Conservation (phyloP, 2,329 filamentous ascomycete species). For the Pseudocercospora pini-densiflorae region DNA sequence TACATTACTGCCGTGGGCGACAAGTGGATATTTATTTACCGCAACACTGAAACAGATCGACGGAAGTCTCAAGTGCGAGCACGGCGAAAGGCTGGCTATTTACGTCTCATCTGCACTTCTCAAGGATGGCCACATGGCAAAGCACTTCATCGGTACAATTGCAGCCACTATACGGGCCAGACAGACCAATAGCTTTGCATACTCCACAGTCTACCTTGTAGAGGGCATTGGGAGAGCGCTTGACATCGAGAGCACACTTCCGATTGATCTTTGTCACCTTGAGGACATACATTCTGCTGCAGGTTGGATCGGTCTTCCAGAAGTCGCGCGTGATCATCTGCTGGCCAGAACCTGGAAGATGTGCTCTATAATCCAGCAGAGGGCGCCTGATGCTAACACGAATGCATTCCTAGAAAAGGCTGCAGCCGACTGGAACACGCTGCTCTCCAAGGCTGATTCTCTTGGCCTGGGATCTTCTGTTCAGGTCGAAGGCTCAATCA, state of each 20-base stretch:
- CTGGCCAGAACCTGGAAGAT: conserved; percentile 38
- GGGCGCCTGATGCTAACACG: not conserved
- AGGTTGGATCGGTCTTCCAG: conserved; percentile 46
- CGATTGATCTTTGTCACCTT: conserved; percentile 11
- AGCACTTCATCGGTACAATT: conserved; percentile 37
- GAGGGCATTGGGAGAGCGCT: conserved; percentile 48
- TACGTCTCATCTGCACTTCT: conserved; percentile 43
- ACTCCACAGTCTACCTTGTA: conserved; percentile 48
- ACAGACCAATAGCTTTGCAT: conserved; percentile 45
- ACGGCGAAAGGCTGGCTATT: conserved; percentile 46
- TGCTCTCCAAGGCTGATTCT: conserved; percentile 3
- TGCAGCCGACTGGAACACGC: conserved; percentile 17
- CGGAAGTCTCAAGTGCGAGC: conserved; percentile 41
- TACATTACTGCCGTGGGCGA: conserved; percentile 54
- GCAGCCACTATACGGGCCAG: conserved; percentile 36
- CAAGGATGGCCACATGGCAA: conserved; percentile 19
- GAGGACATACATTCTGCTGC: conserved; percentile 35
- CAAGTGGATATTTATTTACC: conserved; percentile 51
- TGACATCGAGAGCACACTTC: conserved; percentile 27
- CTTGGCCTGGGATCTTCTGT: conserved; percentile 16
- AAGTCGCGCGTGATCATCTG: conserved; percentile 48
- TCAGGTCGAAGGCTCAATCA: conserved; percentile 27
- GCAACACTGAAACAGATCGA: conserved; percentile 42
- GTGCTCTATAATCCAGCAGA: conserved; percentile 21
- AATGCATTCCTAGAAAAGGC: conserved; percentile 11